These are phyloP conservation scores for Mayamaea pseudoterrestris DNA, from an alignment of 108 stramenopile species.

Conservation along the genomic window DNA sequence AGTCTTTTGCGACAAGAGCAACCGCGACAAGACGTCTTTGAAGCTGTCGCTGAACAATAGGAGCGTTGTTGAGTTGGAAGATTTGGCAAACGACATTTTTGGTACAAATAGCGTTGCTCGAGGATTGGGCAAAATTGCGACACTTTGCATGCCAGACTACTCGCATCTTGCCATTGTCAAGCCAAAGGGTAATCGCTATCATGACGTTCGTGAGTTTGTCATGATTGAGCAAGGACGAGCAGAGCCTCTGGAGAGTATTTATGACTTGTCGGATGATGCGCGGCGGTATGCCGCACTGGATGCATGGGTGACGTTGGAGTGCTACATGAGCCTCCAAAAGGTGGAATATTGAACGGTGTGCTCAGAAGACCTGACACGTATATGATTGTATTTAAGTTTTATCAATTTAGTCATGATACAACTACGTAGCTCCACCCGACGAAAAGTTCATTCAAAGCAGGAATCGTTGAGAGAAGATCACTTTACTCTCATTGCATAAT, in stretches of 20 bases:
- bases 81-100: too few species aligned
- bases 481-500: too few species aligned
- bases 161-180: constrained; percentile 16
- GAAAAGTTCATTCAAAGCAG: too few species aligned
- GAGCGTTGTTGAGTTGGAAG: too few species aligned
- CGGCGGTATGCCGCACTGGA: constrained; percentile 28
- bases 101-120: constrained; percentile 13
- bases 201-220: constrained; percentile 19
- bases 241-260: constrained; percentile 10
- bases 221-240: constrained; percentile 30
- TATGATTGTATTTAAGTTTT: too few species aligned
- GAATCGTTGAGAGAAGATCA: too few species aligned
- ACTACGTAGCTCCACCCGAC: too few species aligned
- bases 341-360: too few species aligned
- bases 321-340: constrained; percentile 15
- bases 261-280: constrained; percentile 17
- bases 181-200: constrained; percentile 11
- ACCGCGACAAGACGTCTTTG: too few species aligned
- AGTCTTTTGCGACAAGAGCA: constrained; percentile 36
- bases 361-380: too few species aligned
- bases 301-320: constrained; percentile 25
- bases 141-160: constrained; percentile 16
- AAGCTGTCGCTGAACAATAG: too few species aligned
- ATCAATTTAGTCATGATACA: too few species aligned
- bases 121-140: constrained; percentile 14